Evolutionary conservation across 768 basidiomycete genomes (phyloP), one percentile per base, ranked within the genome.

Genomic region (Omphalotus guepiniiformis): DNA sequence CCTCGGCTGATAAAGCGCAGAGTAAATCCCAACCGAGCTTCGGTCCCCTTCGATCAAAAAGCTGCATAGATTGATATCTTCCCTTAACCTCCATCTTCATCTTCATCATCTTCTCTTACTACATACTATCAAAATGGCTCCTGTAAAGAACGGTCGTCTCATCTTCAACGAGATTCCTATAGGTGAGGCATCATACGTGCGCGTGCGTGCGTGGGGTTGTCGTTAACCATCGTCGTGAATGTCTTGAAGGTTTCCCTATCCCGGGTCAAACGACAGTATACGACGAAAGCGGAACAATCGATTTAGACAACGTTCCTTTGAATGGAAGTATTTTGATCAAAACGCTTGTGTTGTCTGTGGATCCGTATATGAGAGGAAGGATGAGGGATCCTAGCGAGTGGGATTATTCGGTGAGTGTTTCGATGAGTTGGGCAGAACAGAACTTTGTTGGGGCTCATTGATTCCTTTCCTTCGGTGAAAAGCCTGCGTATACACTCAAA

Each of bases 281-380:
- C 39, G 68, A 71, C 49, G 53, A 37, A 1, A 61, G 45, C 30
- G 50, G 58, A 38, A 60, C 54, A 3, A 71, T 74, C 47, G 71
- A 75, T 43, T 48, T 69, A 19, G 70, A 71, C 13, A 61, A 47
- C 26, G 61, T 62, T 1, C 57, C 63, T 2, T 58, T 69, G 47
- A 55, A 67, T 19, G 62, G 65, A 0, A 65, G 66, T 0, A 45
- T 69, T 29, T 53, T 75, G 25, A 43, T 69, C 53, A 74, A 72
- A 59, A 64, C 63, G 1, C 59, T 73, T 6, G 58, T 58, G 3
- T 44, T 75, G 19, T 65, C 65, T 15, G 52, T 71, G 27, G 74
- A 73, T 41, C 72, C 72, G 3, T 68, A 66, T 52, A 12, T 70
- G 41, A 43, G 63, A 4, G 56, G 54, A 13, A 52, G 52, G 39